These are phyloP conservation scores for Ganoderma resinaceum DNA, from an alignment of 1,284 basidiomycete species.

Conservation along the genomic window DNA sequence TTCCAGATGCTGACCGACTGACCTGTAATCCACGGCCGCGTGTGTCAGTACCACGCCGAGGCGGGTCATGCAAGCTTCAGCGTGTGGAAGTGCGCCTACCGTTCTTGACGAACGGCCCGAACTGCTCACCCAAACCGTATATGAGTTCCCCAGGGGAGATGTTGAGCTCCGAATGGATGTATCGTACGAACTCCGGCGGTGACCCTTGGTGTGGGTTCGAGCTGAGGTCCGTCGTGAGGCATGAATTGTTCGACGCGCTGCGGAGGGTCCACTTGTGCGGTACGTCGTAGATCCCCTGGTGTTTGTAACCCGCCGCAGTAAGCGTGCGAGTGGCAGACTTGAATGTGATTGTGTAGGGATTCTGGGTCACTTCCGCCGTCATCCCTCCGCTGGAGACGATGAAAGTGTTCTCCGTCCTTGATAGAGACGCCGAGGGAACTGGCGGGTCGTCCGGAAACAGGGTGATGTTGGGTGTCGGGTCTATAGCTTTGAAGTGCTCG, in stretches of 20 bases:
- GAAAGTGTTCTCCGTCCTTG: conserved; percentile 46
- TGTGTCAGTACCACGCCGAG: conserved; percentile 8
- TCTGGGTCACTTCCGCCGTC: conserved; percentile 60
- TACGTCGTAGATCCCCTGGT: conserved; percentile 71
- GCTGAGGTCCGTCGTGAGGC: conserved; percentile 60
- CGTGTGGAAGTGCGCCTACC: conserved; percentile 46
- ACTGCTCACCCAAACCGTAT: conserved; percentile 78
- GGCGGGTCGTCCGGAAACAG: conserved; percentile 69
- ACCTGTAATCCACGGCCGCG: conserved; percentile 43
- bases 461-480: conserved; percentile 57
- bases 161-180: conserved; percentile 73
- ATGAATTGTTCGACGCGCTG: conserved; percentile 66
- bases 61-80: not conserved
- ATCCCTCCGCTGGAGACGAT: conserved; percentile 52
- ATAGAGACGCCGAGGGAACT: conserved; percentile 50
- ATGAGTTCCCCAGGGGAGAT: conserved; percentile 74
- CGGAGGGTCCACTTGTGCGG: conserved; percentile 67
- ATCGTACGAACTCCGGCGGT: conserved; percentile 56
- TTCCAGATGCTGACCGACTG: conserved; percentile 75
- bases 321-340: conserved; percentile 56
- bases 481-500: conserved; percentile 60
- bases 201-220: conserved; percentile 61
- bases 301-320: conserved; percentile 63
- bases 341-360: conserved; percentile 69
- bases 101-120: conserved; percentile 79